Percentiles rank a stretch among this genome's conserved stretches.
These are phyloP conservation scores for Mytilinidion resinicola DNA, from an alignment of 495 filamentous ascomycete species.

Conservation along the genomic window DNA sequence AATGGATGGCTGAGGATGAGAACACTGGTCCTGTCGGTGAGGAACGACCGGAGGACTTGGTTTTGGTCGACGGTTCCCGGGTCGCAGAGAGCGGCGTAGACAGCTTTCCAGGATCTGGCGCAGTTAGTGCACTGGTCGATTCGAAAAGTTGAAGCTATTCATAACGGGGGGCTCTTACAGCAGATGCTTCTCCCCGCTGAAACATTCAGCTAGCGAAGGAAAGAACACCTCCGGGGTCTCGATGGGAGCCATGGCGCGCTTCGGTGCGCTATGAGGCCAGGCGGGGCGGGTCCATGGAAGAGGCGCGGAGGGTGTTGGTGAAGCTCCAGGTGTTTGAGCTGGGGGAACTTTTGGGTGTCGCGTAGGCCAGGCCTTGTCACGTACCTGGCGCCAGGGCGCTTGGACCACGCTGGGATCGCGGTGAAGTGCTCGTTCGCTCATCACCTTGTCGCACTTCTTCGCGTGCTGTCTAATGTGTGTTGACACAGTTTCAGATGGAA, in stretches of 20 bases:
- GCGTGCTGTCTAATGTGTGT: no score
- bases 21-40: slow-evolving; percentile 60
- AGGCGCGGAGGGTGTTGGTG: neutral
- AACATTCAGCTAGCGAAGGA: slow-evolving; percentile 19
- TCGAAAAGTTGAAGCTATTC: no score
- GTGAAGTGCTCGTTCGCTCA: no score
- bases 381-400: no score
- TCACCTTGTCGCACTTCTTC: no score
- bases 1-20: slow-evolving; percentile 58
- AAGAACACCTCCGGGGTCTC: slow-evolving; percentile 1
- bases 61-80: slow-evolving; percentile 43
- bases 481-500: no score
- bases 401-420: no score
- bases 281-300: slow-evolving; percentile 13
- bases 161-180: slow-evolving; percentile 7
- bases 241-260: slow-evolving; percentile 26
- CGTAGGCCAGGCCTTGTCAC: no score
- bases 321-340: no score
- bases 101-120: slow-evolving; percentile 68
- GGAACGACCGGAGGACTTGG: slow-evolving; percentile 45
- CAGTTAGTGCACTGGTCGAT: slow-evolving; percentile 2
- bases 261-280: slow-evolving; percentile 12
- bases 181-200: slow-evolving; percentile 23
- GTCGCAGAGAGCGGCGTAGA: slow-evolving; percentile 59
- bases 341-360: no score